phyloP scores from a whole-genome alignment of 2,329 filamentous ascomycete genomes.

The Pseudogymnoascus sp. region DNA sequence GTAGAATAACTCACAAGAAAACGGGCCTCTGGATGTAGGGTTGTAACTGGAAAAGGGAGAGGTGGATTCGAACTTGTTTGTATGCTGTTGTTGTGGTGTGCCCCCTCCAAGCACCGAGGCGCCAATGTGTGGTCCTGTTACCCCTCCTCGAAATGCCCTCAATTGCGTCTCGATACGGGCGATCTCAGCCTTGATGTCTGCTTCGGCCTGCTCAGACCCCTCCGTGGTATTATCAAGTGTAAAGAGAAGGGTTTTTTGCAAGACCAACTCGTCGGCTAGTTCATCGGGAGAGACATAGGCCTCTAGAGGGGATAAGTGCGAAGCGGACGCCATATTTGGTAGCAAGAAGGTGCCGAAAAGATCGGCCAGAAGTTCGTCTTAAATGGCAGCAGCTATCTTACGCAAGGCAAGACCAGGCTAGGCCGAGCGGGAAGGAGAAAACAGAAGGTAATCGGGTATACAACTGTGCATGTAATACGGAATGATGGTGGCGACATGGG shows the following conservation, averaged over 20 bases:
- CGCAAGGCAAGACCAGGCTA: background rate
- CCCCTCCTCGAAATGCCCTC: background rate
- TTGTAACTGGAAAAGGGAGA: background rate
- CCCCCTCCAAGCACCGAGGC: background rate
- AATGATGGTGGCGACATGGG: constrained; percentile 2
- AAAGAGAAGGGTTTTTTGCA: constrained; percentile 29
- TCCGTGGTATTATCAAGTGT: constrained; percentile 27
- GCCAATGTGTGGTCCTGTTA: background rate
- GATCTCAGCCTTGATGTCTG: constrained; percentile 16
- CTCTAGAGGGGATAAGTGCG: background rate
- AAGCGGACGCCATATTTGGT: constrained; percentile 5
- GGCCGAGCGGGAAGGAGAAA: background rate
- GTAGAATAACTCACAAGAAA: background rate
- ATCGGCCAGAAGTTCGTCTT: background rate
- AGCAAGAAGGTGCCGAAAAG: background rate
- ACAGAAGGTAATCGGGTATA: background rate
- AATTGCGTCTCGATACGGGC: constrained; percentile 12
- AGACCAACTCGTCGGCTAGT: constrained; percentile 9
- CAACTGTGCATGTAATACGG: background rate
- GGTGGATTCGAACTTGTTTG: background rate
- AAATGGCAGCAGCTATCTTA: background rate
- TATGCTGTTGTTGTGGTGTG: background rate
- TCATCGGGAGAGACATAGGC: constrained; percentile 10
- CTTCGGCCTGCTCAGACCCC: constrained; percentile 15
- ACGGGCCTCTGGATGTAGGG: background rate